Percentiles rank a stretch among this genome's conserved stretches.
Conservation (phyloP, 345 rosid species). For the Eucalyptus decipiens region DNA sequence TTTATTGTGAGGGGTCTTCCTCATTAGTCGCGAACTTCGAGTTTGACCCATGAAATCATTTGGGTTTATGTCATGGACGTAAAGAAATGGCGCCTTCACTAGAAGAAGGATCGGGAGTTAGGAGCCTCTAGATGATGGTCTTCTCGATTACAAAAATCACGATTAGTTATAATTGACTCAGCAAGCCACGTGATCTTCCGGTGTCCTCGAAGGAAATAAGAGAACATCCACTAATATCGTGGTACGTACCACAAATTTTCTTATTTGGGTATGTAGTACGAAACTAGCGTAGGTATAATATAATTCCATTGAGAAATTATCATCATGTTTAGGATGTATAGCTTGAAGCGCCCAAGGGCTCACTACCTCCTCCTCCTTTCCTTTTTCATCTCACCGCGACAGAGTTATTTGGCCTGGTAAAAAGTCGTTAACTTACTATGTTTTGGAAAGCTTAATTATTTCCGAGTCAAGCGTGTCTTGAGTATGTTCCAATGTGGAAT, state of each 20-base stretch:
- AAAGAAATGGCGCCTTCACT: neutral
- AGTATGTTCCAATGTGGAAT: neutral
- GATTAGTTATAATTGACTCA: neutral
- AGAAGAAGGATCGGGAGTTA: neutral
- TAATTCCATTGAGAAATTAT: neutral
- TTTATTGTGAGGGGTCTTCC: neutral
- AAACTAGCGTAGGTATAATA: neutral
- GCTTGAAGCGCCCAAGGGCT: neutral
- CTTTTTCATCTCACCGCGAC: no score
- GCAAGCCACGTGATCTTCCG: neutral
- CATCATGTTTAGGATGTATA: neutral
- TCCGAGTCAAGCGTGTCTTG: neutral
- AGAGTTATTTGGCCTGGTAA: neutral
- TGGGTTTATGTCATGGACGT: neutral
- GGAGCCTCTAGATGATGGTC: neutral
- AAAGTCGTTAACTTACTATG: neutral
- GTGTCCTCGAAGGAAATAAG: neutral
- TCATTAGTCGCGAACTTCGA: neutral
- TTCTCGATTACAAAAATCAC: neutral
- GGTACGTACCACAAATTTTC: neutral
- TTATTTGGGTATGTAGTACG: neutral
- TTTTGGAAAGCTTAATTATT: neutral
- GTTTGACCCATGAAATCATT: neutral
- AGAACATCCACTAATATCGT: neutral
- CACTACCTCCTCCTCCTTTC: neutral